These are phyloP conservation scores for Casuarina cunninghamiana DNA, from an alignment of 306 rosid genomes.

Conservation along the genomic window DNA sequence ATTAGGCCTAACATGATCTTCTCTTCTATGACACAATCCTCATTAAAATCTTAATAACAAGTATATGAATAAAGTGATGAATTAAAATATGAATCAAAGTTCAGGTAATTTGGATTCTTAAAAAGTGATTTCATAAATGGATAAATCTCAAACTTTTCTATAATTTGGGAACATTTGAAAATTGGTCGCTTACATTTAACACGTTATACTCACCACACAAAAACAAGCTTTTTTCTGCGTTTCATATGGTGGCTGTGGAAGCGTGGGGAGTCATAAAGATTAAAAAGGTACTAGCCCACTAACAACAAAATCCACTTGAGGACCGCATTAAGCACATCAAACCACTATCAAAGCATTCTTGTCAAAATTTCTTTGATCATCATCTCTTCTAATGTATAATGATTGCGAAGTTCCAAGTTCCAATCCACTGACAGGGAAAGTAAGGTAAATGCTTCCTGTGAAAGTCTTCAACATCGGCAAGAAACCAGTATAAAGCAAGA, in stretches of 20 bases:
- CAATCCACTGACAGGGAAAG: conserved; percentile 13
- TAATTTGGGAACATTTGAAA: too few relatives aligned
- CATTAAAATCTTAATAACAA: too few relatives aligned
- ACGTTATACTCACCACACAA: neutral
- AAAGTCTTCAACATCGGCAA: neutral
- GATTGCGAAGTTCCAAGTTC: neutral
- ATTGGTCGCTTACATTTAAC: too few relatives aligned
- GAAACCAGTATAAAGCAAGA: conserved; percentile 23
- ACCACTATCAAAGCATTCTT: neutral
- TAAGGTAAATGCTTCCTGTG: neutral
- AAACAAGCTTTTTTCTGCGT: neutral
- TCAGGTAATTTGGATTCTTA: too few relatives aligned
- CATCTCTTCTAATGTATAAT: neutral
- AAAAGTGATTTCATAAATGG: too few relatives aligned
- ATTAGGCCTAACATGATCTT: too few relatives aligned
- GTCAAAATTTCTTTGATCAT: neutral
- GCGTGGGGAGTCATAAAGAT: neutral
- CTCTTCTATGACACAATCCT: too few relatives aligned
- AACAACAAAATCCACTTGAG: neutral
- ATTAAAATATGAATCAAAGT: too few relatives aligned
- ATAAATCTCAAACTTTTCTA: too few relatives aligned
- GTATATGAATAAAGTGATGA: too few relatives aligned
- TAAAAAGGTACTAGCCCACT: neutral
- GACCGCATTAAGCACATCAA: neutral
- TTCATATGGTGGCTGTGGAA: neutral